A percentile compares a stretch with the other conserved stretches of the same genome.
Conservation (phyloP, 352 stramenopile genomes). For the Globisporangium spiculum region DNA sequence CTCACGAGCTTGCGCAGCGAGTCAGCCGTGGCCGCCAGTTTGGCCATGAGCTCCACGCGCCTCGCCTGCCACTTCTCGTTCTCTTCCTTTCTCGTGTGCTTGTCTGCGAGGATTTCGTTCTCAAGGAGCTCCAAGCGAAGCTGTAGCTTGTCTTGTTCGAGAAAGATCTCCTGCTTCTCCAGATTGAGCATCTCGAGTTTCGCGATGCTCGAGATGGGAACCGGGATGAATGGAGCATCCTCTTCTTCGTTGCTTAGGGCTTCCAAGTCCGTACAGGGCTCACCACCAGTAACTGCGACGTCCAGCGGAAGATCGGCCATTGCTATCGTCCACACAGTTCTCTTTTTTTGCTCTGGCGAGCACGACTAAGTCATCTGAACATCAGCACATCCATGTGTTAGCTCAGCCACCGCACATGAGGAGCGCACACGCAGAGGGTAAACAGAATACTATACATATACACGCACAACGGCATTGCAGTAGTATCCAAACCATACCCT, state of each 20-base stretch:
- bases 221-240: too few species aligned
- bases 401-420: too few species aligned
- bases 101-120: slow-evolving; percentile 25
- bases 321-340: too few species aligned
- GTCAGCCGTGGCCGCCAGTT: neutral
- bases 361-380: too few species aligned
- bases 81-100: slow-evolving; percentile 15
- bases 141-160: slow-evolving; percentile 24
- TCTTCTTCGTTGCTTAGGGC: too few species aligned
- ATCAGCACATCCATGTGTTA: too few species aligned
- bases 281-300: neutral
- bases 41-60: neutral
- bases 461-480: too few species aligned
- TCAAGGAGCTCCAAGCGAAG: slow-evolving; percentile 40
- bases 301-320: too few species aligned
- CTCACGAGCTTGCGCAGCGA: neutral
- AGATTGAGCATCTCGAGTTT: slow-evolving; percentile 21
- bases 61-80: slow-evolving; percentile 16
- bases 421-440: too few species aligned
- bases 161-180: slow-evolving; percentile 36
- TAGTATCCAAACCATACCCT: too few species aligned
- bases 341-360: too few species aligned
- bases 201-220: neutral
- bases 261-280: neutral
- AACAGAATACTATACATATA: too few species aligned